A percentile compares a stretch with the other conserved stretches of the same genome.
phyloP scores from a whole-genome alignment of 1,139 yeast species.

The Debaryomyces udenii region DNA sequence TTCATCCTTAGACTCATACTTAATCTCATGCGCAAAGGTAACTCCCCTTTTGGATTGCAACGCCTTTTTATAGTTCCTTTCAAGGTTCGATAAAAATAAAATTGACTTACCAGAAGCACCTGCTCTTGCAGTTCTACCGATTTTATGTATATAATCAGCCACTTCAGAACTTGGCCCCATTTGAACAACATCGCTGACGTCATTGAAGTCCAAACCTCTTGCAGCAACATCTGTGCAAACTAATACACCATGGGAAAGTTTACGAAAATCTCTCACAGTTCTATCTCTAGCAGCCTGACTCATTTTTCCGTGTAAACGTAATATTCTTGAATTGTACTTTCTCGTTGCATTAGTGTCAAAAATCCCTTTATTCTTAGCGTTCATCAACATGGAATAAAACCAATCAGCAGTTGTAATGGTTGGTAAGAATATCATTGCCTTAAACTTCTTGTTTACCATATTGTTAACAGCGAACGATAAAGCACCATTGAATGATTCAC shows the following conservation, averaged over 20 bases:
- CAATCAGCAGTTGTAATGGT: constrained; percentile 71
- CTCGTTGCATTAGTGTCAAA: constrained; percentile 14
- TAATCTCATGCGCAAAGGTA: constrained; percentile 41
- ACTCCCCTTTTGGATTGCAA: constrained; percentile 53
- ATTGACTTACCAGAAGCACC: constrained; percentile 76
- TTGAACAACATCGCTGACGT: constrained; percentile 81
- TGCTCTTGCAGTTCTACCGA: constrained; percentile 96
- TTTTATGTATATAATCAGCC: constrained; percentile 85
- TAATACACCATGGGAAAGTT: constrained; percentile 54
- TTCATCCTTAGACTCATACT: constrained; percentile 16
- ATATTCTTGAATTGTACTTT: constrained; percentile 19
- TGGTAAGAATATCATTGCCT: constrained; percentile 82
- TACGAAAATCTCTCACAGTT: constrained; percentile 58
- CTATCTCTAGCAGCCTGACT: constrained; percentile 66
- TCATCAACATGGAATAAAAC: constrained; percentile 22
- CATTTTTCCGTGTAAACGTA: constrained; percentile 70
- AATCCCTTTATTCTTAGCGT: constrained; percentile 17
- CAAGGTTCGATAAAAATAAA: constrained; percentile 51
- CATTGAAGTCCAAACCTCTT: constrained; percentile 93
- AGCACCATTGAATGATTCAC: constrained; percentile 56
- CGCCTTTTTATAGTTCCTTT: constrained; percentile 48
- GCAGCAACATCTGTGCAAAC: constrained; percentile 95
- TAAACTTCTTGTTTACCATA: constrained; percentile 46
- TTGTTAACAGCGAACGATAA: constrained; percentile 48
- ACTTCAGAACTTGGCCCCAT: constrained; percentile 72